Evolutionary conservation across 2,329 filamentous ascomycete genomes (phyloP), one percentile per base, ranked within the genome.

Genomic region (Albophoma yamanashiensis): DNA sequence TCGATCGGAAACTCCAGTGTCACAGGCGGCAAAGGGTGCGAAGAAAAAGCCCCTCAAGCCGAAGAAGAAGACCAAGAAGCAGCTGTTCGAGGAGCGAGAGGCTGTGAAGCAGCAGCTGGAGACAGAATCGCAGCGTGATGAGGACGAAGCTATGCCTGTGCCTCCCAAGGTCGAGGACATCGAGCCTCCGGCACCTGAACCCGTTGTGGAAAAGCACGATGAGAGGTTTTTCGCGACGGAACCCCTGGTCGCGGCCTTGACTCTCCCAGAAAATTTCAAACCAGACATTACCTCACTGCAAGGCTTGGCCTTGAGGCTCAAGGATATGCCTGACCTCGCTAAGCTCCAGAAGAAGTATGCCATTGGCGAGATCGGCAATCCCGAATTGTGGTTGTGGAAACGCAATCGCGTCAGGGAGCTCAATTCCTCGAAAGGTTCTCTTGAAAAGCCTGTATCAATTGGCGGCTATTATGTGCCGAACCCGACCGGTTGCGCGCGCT

Each of bases 381-480:
- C 82, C 2, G 77, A 79, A 62, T 71, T 84, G 42, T 85, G 82
- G 80, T 62, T 85, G 22, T 86, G 82, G 82, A 79, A 74, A 60
- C 79, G 79, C 53, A 79, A 82, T 64, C 80, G 81, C 12, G 74
- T 85, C 59, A 77, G 79, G 22, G 79, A 84, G 63, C 75, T 86
- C 45, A 85, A 86, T 63, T 73, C 77, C 2, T 57, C 62, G 4
- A 62, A 69, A 25, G 66, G 67, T 15, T 63, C 65, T 27, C 43
- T 65, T 43, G 63, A 71, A 34, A 68, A 64, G 4, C 67, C 79
- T 1, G 73, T 79, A 20, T 69, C 69, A 22, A 86, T 87, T 53
- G 79, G 80, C 39, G 85, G 84, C 25, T 87, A 87, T 68, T 97
- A 97, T 69, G 90, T 97, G 47, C 86, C 90, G 0, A 99, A 97